Evolutionary conservation across 305 asterid species (phyloP), one percentile per base, ranked within the genome.

Genomic region (Rubia balearica): DNA sequence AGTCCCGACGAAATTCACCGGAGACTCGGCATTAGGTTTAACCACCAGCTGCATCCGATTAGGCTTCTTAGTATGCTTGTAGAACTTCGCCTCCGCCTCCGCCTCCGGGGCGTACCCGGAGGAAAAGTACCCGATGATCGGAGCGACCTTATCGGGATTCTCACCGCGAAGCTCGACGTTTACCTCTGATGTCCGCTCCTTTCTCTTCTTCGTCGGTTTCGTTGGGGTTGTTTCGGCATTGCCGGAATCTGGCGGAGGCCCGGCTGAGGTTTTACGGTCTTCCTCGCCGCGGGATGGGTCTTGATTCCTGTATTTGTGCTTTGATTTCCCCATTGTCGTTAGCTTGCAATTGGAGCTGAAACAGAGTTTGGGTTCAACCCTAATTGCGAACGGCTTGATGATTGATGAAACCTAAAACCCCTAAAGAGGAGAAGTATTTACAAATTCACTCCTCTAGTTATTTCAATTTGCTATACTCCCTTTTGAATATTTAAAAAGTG

Each of bases 1-100:
- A 2, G 96, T 90, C 11, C 98, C 98, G 1, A 92, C 96, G 45
- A 87, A 90, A 77, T 83, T 83, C 36, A 90, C 85, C 17, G 63
- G 80, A 67, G 90, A 83, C 13, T 81, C 88, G 43, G 27, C 24
- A 70, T 67, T 70, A 24, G 77, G 86, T 42, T 86, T 84, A 48
- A 88, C 95, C 76, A 83, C 90, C 76, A 92, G 73, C 87, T 87
- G 82, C 74, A 86, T 77, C 71, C 96, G 82, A 21, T 84, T 87
- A 27, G 79, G 74, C 71, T 87, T 71, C 69, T 81, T 86, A n/a
- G 5, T 66, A 65, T 78, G 78, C 83, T 70, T 82, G 71, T 81
- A 90, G 17, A 89, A 75, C 81, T 74, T 87, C 30, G 83, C 83
- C 57, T 73, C 49, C 12, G 77, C 74, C 41, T 33, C 27, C 10